Conservation (phyloP, 148 eudicot species). For the Salicornia ramosissima region DNA sequence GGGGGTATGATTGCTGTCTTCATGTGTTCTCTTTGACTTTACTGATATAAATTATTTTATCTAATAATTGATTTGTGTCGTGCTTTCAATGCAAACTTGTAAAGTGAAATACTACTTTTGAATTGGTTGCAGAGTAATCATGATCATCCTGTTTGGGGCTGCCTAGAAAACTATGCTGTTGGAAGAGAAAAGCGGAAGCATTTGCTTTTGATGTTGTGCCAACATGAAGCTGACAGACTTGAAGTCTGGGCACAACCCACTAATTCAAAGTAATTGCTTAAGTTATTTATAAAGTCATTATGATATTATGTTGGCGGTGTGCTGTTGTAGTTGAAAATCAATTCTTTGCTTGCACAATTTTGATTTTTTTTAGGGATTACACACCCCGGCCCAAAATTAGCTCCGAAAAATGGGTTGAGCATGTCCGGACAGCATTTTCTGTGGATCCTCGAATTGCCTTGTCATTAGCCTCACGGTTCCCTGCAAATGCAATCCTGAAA, state of each 20-base stretch:
- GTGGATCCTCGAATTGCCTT: conserved; percentile 94
- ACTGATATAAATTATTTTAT: background rate
- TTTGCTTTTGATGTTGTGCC: conserved; percentile 87
- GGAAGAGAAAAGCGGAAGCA: conserved; percentile 92
- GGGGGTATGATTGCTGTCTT: conserved; percentile 46
- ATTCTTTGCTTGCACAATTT: background rate
- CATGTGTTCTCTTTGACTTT: background rate
- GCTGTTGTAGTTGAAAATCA: background rate
- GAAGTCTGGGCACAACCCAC: conserved; percentile 97
- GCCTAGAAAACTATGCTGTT: conserved; percentile 56
- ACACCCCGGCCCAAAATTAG: conserved; percentile 65
- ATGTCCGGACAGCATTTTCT: conserved; percentile 84
- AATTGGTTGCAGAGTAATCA: conserved; percentile 54
- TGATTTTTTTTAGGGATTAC: conserved; percentile 60
- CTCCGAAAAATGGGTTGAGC: conserved; percentile 91
- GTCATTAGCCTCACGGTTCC: conserved; percentile 80
- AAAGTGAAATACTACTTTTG: conserved; percentile 10
- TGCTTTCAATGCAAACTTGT: background rate
- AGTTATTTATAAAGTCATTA: background rate
- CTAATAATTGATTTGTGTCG: background rate
- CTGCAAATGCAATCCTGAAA: conserved; percentile 69
- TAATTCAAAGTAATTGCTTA: conserved; percentile 57
- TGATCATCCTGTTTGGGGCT: conserved; percentile 93
- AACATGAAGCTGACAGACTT: conserved; percentile 94
- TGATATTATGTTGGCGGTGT: background rate